Evolutionary conservation across 2,329 filamentous ascomycete genomes (phyloP).

Genomic region (Cryphonectria japonica): DNA sequence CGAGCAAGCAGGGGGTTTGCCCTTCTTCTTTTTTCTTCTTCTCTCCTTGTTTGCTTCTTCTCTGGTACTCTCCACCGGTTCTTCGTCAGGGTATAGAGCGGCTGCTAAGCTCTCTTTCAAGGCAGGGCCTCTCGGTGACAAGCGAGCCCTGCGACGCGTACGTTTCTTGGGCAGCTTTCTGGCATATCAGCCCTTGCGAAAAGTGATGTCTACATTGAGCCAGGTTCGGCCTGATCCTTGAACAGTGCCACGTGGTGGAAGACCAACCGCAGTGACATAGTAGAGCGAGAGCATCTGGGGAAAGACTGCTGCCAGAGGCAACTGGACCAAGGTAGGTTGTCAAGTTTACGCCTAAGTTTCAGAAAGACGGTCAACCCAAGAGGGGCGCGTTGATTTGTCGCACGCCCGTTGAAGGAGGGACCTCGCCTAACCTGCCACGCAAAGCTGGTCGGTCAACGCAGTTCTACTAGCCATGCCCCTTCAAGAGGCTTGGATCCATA

Average conservation of each 20-base stretch:
- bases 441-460: background rate
- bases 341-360: background rate
- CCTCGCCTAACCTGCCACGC: background rate
- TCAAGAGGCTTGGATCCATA: background rate
- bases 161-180: background rate
- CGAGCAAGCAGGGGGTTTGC: background rate
- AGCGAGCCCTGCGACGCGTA: background rate
- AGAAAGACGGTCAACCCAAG: background rate
- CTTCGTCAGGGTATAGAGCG: background rate
- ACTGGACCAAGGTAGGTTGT: background rate
- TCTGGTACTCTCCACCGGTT: background rate
- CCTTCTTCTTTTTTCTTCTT: background rate
- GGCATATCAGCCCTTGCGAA: background rate
- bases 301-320: background rate
- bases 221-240: constrained; percentile 4
- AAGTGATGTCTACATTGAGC: background rate
- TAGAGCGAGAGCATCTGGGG: background rate
- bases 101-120: background rate
- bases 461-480: background rate
- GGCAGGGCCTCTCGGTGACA: background rate
- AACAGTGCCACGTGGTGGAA: constrained; percentile 21
- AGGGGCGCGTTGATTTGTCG: background rate
- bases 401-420: background rate
- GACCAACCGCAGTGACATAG: constrained; percentile 15
- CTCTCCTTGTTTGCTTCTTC: background rate